Conservation (phyloP, 2,329 filamentous ascomycete species). For the Cladophialophora bantiana region DNA sequence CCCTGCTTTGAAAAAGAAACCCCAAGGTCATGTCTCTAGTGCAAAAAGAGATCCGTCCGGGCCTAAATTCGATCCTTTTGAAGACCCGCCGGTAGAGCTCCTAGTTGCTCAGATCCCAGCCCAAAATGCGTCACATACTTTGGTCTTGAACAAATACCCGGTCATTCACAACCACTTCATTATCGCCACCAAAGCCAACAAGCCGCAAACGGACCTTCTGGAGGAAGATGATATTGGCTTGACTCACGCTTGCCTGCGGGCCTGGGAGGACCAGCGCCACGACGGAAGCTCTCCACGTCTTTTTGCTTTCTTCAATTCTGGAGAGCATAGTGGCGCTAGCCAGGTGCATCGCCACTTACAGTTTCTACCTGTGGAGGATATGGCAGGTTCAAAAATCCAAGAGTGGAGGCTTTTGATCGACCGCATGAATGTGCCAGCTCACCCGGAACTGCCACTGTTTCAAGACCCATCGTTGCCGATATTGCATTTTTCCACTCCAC, state of each 20-base stretch:
- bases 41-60: conserved; percentile 20
- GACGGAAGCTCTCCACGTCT: conserved; percentile 40
- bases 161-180: conserved; percentile 59
- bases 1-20: conserved; percentile 56
- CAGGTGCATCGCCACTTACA: conserved; percentile 58
- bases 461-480: conserved; percentile 52
- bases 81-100: conserved; percentile 52
- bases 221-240: conserved; percentile 52
- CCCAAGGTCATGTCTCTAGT: conserved; percentile 34
- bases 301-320: conserved; percentile 60
- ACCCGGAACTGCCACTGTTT: conserved; percentile 54
- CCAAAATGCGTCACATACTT: conserved; percentile 46
- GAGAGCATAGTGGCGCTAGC: conserved; percentile 56
- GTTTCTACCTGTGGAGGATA: conserved; percentile 56
- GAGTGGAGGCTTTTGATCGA: conserved; percentile 62
- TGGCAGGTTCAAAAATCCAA: conserved; percentile 43
- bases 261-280: conserved; percentile 46
- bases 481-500: conserved; percentile 36
- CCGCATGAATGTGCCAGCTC: conserved; percentile 40
- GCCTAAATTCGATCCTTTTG: conserved; percentile 53
- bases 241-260: conserved; percentile 51
- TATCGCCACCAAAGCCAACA: conserved; percentile 54
- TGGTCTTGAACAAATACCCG: conserved; percentile 58
- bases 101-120: conserved; percentile 50
- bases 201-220: conserved; percentile 53